A percentile compares a stretch with the other conserved stretches of the same genome.
These are phyloP conservation scores for Fragilaria radians DNA, from an alignment of 108 stramenopile genomes.

Conservation along the genomic window DNA sequence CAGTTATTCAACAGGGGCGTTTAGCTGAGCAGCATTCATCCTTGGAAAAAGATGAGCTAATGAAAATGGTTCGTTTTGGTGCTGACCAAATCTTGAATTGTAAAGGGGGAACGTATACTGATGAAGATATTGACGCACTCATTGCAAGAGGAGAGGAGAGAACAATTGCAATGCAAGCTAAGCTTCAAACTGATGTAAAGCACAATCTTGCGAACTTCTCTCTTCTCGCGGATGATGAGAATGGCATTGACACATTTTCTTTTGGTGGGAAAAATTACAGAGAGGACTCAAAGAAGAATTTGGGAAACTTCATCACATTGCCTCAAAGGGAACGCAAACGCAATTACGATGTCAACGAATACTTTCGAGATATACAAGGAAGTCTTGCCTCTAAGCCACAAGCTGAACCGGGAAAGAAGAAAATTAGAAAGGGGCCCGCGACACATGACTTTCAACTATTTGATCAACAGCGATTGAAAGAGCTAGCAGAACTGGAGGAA, in stretches of 20 bases:
- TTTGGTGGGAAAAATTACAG: slow-evolving; percentile 92
- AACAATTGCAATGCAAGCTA: slow-evolving; percentile 82
- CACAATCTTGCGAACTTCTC: slow-evolving; percentile 93
- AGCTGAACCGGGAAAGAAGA: slow-evolving; percentile 74
- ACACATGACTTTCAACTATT: slow-evolving; percentile 96
- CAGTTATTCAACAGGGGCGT: slow-evolving; percentile 97
- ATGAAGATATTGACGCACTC: slow-evolving; percentile 96
- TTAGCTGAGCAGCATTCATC: slow-evolving; percentile 85
- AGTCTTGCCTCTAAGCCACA: slow-evolving; percentile 24
- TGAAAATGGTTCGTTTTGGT: slow-evolving; percentile 96
- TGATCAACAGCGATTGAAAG: slow-evolving; percentile 71
- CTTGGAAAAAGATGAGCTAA: slow-evolving; percentile 90
- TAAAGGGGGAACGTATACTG: slow-evolving; percentile 78
- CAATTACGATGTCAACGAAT: slow-evolving; percentile 94
- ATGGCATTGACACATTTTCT: slow-evolving; percentile 72
- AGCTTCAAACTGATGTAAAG: slow-evolving; percentile 90
- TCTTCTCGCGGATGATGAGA: slow-evolving; percentile 79
- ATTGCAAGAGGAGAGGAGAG: slow-evolving; percentile 90
- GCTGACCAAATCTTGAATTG: slow-evolving; percentile 95
- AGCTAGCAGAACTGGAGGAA: slow-evolving; percentile 69
- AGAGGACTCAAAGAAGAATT: slow-evolving; percentile 49
- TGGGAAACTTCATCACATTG: slow-evolving; percentile 87
- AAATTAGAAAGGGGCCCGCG: slow-evolving; percentile 77
- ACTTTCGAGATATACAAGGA: slow-evolving; percentile 80
- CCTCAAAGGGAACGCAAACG: slow-evolving; percentile 96